Conservation (phyloP, 2,329 filamentous ascomycete genomes). For the Colletotrichum viniferum region DNA sequence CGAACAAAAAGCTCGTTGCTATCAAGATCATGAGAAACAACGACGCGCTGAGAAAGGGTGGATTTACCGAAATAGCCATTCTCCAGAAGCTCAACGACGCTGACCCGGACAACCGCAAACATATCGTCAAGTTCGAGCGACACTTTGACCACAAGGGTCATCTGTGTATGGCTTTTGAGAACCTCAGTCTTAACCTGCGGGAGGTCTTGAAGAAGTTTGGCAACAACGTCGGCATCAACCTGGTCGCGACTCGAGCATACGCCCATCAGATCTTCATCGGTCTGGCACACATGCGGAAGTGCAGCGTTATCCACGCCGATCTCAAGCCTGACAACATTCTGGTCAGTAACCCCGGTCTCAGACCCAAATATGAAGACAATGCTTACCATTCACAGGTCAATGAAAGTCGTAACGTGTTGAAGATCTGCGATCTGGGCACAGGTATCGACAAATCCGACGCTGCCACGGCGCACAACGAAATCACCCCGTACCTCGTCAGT, state of each 20-base stretch:
- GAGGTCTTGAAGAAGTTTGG: conserved; percentile 96
- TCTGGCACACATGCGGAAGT: conserved; percentile 85
- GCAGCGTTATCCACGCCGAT: conserved; percentile 93
- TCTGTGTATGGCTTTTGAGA: conserved; percentile 96
- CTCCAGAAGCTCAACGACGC: conserved; percentile 84
- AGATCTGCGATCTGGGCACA: conserved; percentile 97
- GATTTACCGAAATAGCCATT: conserved; percentile 93
- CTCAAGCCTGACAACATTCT: conserved; percentile 98
- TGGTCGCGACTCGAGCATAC: conserved; percentile 85
- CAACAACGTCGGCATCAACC: conserved; percentile 89
- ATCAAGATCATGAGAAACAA: conserved; percentile 99
- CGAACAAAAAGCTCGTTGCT: conserved; percentile 78
- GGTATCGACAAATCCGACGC: conserved; percentile 87
- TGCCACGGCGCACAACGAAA: conserved; percentile 74
- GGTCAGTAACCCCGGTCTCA: conserved; percentile 49
- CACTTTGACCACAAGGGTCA: conserved; percentile 95
- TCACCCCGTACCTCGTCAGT: conserved; percentile 94
- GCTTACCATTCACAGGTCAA: conserved; percentile 62
- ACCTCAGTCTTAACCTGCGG: conserved; percentile 88
- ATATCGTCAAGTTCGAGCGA: conserved; percentile 86
- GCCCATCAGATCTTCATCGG: conserved; percentile 94
- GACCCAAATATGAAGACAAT: not conserved
- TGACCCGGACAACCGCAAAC: conserved; percentile 88
- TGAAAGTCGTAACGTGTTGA: conserved; percentile 81
- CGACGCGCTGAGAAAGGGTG: conserved; percentile 88